Conservation (phyloP, 768 basidiomycete species). For the Grammothele lineata region DNA sequence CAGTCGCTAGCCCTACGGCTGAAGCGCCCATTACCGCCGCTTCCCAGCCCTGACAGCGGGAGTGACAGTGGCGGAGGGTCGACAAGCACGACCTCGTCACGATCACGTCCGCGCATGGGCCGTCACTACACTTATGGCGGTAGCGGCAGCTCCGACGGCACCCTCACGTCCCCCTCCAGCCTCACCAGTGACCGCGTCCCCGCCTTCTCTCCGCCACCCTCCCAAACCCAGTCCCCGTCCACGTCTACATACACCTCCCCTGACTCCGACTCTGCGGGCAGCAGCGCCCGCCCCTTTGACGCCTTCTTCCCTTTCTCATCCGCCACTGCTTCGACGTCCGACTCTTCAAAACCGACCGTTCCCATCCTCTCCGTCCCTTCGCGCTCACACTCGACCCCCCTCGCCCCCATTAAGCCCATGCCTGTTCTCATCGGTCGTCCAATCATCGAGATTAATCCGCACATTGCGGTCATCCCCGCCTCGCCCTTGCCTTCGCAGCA, state of each 20-base stretch:
- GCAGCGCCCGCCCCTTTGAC: neutral
- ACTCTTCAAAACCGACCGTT: neutral
- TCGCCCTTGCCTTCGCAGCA: conserved; percentile 1
- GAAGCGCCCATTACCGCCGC: conserved; percentile 10
- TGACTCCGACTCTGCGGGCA: conserved; percentile 4
- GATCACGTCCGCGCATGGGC: neutral
- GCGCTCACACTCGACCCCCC: conserved; percentile 7
- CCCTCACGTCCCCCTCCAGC: neutral
- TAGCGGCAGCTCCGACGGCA: neutral
- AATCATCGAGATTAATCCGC: neutral
- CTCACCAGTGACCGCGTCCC: no score
- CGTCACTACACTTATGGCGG: neutral
- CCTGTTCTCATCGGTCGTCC: neutral
- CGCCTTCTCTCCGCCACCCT: neutral
- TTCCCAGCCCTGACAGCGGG: conserved; percentile 10
- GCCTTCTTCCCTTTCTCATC: neutral
- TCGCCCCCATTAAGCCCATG: conserved; percentile 4
- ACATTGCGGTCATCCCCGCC: conserved; percentile 15
- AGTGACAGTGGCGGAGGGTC: conserved; percentile 5
- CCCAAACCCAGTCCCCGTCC: conserved; percentile 3
- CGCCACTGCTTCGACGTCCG: neutral
- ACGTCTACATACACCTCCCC: conserved; percentile 5
- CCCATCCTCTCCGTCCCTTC: conserved; percentile 9
- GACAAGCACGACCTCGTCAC: neutral
- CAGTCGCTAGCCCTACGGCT: conserved; percentile 3